Evolutionary conservation across 1,284 basidiomycete genomes (phyloP), one percentile per base, ranked within the genome.

Genomic region (Vanrija sp.): DNA sequence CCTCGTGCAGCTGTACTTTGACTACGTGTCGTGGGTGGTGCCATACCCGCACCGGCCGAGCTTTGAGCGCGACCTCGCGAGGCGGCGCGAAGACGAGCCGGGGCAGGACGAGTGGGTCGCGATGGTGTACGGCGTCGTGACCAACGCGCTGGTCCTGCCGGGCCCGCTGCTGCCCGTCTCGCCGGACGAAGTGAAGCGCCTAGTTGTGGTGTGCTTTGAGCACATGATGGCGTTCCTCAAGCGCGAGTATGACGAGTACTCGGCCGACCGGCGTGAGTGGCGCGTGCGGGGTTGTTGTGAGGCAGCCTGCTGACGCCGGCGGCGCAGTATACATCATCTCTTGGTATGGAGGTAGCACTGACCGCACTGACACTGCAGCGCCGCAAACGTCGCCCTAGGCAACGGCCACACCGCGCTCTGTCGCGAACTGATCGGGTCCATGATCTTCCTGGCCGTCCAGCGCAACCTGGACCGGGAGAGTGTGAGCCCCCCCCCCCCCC

Each of bases 21-120:
- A 90, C 73, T 90, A 88, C 69, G 87, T 91, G 47, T 89, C 89
- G 70, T 87, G 88, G 28, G 49, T 91, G 46, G 89, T 87, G 12
- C 89, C 88, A 8, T 61, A 60, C 45, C 57, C 66, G 5, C 69
- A 68, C 52, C 62, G 64, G 21, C 87, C 87, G 34, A 88, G 86
- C 2, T 91, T 90, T 68, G 85, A 89, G 84, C 84, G 86, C 26
- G 88, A 89, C 74, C 78, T 91, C 40, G 84, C 85, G 62, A 79
- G 83, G 0, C 83, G 82, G 47, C 77, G 87, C 55, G 89, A 91
- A 74, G 87, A 89, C 67, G 82, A 83, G 14, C 87, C 88, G 16
- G 80, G 90, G 18, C 50, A 65, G 46, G 60, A 58, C 15, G 61
- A 61, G 50, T 91, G 90, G 77, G 90, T 89, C 67, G 86, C 88